Evolutionary conservation across 2,329 filamentous ascomycete species (phyloP).

Genomic region (Botryotinia convoluta): DNA sequence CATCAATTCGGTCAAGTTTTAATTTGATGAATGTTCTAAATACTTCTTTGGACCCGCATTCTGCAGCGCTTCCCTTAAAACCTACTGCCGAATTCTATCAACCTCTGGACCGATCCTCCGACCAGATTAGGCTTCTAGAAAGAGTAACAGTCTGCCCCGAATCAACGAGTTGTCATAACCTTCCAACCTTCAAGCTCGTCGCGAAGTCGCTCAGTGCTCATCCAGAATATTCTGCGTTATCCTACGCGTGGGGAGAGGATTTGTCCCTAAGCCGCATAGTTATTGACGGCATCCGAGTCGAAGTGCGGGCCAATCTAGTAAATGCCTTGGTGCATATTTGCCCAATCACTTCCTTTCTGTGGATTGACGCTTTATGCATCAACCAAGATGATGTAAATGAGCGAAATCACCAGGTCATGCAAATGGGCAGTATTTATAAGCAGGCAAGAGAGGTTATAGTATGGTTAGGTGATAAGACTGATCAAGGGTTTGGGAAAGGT

Average conservation of each 20-base stretch:
- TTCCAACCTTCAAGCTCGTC: not conserved
- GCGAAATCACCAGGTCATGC: not conserved
- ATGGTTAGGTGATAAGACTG: not conserved
- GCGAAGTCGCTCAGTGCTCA: not conserved
- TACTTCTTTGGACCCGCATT: not conserved
- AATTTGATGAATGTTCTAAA: fast-evolving
- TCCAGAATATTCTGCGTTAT: not conserved
- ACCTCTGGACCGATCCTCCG: not conserved
- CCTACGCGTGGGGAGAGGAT: not conserved
- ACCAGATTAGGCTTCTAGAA: not conserved
- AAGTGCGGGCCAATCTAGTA: not conserved
- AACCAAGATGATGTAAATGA: not conserved
- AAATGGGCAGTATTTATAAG: not conserved
- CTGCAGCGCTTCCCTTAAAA: not conserved
- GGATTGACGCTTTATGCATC: not conserved
- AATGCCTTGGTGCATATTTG: no score
- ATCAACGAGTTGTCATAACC: fast-evolving
- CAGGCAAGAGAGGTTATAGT: not conserved
- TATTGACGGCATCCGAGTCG: not conserved
- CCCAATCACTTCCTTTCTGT: not conserved
- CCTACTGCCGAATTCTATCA: not conserved
- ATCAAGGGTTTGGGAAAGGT: fast-evolving
- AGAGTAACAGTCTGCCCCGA: fast-evolving
- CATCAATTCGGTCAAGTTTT: not conserved
- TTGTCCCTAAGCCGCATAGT: fast-evolving